Conservation (phyloP, 75 land plant genomes). For the Larix kaempferi region DNA sequence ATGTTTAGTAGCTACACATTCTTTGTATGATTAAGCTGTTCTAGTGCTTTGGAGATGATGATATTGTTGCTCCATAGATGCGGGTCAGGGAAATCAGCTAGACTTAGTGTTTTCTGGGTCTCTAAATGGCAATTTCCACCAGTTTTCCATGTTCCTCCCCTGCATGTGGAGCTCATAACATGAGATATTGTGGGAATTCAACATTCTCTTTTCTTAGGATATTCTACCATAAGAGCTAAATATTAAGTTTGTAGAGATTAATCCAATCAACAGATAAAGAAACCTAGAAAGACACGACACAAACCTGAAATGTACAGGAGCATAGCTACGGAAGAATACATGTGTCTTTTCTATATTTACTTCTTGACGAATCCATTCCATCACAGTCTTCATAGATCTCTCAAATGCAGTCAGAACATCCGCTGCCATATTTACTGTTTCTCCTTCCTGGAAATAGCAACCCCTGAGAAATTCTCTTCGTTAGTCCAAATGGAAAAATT, state of each 20-base stretch:
- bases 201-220: background rate
- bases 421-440: conserved; percentile 58
- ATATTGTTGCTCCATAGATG: conserved; percentile 17
- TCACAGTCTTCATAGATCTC: conserved; percentile 60
- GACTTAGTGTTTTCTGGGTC: conserved; percentile 33
- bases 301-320: conserved; percentile 97
- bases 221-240: background rate
- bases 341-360: conserved; percentile 55
- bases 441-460: conserved; percentile 72
- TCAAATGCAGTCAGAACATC: conserved; percentile 52
- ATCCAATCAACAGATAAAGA: background rate
- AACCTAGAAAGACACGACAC: background rate
- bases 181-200: background rate
- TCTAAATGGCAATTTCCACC: conserved; percentile 74
- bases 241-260: background rate
- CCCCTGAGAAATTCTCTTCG: conserved; percentile 35
- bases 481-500: background rate
- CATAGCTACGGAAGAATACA: conserved; percentile 71
- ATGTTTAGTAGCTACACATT: conserved; percentile 48
- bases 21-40: conserved; percentile 1
- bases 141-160: conserved; percentile 74
- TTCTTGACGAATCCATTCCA: conserved; percentile 44
- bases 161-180: conserved; percentile 13
- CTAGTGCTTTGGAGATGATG: conserved; percentile 1
- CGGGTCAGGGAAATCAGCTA: conserved; percentile 8